Percentiles rank a stretch among this genome's conserved stretches.
phyloP scores from a whole-genome alignment of 164 flowering plant genomes.

The Stephania yunnanensis region DNA sequence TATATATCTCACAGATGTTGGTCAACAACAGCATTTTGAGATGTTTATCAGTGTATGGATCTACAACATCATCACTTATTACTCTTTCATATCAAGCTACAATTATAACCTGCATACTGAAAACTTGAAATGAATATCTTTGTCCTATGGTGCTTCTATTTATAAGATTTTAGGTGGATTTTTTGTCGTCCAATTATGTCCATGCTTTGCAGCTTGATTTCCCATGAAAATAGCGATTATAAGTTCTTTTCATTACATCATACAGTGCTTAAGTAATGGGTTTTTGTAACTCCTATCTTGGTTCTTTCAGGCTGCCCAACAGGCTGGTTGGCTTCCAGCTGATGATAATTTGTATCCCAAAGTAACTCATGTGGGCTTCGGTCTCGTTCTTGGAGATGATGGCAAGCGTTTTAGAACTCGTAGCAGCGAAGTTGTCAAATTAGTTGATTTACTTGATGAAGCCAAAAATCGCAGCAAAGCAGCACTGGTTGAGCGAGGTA shows the following conservation, averaged over 20 bases:
- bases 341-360: slow-evolving; percentile 53
- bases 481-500: slow-evolving; percentile 73
- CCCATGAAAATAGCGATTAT: not conserved
- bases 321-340: slow-evolving; percentile 85
- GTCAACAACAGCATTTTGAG: slow-evolving; percentile 86
- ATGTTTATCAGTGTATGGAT: slow-evolving; percentile 82
- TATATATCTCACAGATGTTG: slow-evolving; percentile 92
- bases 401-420: slow-evolving; percentile 93
- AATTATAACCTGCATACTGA: not conserved
- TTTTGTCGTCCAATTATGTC: not conserved
- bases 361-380: slow-evolving; percentile 86
- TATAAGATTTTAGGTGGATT: not conserved
- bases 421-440: slow-evolving; percentile 66
- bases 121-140: not conserved
- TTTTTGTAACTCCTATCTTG: not conserved
- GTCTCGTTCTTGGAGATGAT: slow-evolving; percentile 96
- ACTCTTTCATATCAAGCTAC: not conserved
- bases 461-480: slow-evolving; percentile 78
- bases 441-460: slow-evolving; percentile 95
- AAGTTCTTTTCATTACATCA: not conserved
- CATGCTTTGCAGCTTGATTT: not conserved
- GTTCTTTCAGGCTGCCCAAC: slow-evolving; percentile 67
- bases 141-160: not conserved
- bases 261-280: not conserved
- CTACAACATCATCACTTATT: slow-evolving; percentile 17